A percentile compares a stretch with the other conserved stretches of the same genome.
Conservation (phyloP, 176 grass and related monocot species). For the Ensete ventricosum region DNA sequence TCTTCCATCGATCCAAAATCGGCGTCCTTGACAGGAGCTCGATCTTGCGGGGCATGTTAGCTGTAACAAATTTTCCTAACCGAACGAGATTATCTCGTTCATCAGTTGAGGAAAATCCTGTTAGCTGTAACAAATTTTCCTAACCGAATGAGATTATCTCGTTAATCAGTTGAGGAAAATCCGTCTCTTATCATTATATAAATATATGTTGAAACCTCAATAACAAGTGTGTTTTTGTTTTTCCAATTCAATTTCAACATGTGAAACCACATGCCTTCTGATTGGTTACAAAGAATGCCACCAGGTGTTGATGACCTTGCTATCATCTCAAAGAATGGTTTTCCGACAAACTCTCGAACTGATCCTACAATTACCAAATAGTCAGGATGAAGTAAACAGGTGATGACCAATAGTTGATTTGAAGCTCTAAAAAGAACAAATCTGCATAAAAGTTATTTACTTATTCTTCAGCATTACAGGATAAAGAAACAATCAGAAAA, state of each 20-base stretch:
- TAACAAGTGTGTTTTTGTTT: too few species aligned
- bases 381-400: constrained; percentile 5
- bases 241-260: too few species aligned
- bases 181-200: too few species aligned
- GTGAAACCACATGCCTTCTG: constrained; percentile 85
- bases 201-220: too few species aligned
- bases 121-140: too few species aligned
- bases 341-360: constrained; percentile 86
- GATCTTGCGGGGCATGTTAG: too few species aligned
- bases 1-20: too few species aligned
- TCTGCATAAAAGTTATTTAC: background rate
- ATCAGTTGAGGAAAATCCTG: too few species aligned
- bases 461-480: background rate
- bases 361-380: constrained; percentile 42
- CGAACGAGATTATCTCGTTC: too few species aligned
- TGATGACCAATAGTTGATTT: background rate
- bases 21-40: too few species aligned
- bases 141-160: constrained; percentile 76
- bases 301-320: constrained; percentile 72
- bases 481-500: background rate
- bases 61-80: too few species aligned
- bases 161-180: constrained; percentile 85
- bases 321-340: constrained; percentile 87
- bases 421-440: background rate
- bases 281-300: constrained; percentile 92